phyloP scores from a whole-genome alignment of 2,329 filamentous ascomycete species.

The Monilinia fructicola region DNA sequence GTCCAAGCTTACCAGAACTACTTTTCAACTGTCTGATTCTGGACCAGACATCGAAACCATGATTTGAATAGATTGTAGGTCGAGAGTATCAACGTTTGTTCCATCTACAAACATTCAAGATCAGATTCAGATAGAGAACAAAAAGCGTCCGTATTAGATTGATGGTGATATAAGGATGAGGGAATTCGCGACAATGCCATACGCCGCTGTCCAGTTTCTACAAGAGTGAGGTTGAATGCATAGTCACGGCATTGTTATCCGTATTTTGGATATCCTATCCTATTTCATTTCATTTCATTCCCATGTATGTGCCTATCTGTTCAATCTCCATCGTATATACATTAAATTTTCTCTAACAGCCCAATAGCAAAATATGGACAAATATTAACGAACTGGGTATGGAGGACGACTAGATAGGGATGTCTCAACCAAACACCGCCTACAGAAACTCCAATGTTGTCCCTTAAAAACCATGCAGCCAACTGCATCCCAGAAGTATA shows the following conservation, averaged over 20 bases:
- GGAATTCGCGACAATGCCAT: not conserved
- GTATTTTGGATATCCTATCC: not conserved
- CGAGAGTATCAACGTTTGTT: not conserved
- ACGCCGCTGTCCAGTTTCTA: not conserved
- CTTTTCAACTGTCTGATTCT: not conserved
- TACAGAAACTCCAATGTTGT: conserved; percentile 12
- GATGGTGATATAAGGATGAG: not conserved
- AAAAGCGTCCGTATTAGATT: too few species aligned
- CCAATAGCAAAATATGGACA: not conserved
- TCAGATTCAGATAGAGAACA: not conserved
- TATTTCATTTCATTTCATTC: not conserved
- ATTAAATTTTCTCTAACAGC: not conserved
- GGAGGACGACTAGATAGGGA: not conserved
- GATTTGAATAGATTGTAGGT: not conserved
- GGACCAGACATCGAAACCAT: not conserved
- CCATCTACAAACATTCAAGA: not conserved
- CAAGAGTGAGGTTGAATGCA: not conserved
- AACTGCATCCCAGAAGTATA: not conserved
- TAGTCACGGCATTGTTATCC: not conserved
- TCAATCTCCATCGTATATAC: not conserved
- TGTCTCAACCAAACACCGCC: conserved; percentile 6
- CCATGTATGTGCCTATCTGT: not conserved
- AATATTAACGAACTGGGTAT: not conserved
- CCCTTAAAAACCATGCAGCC: not conserved
- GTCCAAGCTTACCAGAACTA: not conserved